Conservation (phyloP, 2,329 filamentous ascomycete genomes). For the Colletotrichum falcatum region DNA sequence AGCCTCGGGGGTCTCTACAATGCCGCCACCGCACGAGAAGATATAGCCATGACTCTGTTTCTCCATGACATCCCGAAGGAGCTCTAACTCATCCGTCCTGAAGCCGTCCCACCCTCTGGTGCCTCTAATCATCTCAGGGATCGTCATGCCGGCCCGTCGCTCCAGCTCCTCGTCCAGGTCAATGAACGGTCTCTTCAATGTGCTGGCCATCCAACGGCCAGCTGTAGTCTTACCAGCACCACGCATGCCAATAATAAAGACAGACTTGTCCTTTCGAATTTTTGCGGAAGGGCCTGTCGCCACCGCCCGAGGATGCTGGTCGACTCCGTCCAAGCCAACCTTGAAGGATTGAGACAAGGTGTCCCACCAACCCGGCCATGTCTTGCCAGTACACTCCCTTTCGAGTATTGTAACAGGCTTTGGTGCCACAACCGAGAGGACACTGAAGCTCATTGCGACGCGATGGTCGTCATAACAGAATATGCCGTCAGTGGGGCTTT, state of each 20-base stretch:
- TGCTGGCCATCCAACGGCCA: constrained; percentile 84
- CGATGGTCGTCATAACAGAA: constrained; percentile 98
- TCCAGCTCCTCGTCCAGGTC: constrained; percentile 94
- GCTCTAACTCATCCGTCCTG: constrained; percentile 79
- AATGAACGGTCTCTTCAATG: constrained; percentile 80
- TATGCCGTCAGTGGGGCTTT: constrained; percentile 73
- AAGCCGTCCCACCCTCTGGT: constrained; percentile 88
- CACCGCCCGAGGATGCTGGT: constrained; percentile 54
- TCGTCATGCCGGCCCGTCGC: constrained; percentile 76
- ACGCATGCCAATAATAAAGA: constrained; percentile 97
- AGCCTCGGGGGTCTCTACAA: constrained; percentile 88
- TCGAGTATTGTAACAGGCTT: constrained; percentile 83
- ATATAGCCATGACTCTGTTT: constrained; percentile 82
- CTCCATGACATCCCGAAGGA: constrained; percentile 79
- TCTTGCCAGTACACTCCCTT: constrained; percentile 94
- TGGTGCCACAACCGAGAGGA: constrained; percentile 80
- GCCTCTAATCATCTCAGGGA: constrained; percentile 85
- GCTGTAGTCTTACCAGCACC: constrained; percentile 97
- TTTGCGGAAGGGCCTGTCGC: constrained; percentile 42
- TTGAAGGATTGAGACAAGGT: constrained; percentile 82
- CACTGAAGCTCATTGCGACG: constrained; percentile 98
- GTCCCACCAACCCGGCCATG: constrained; percentile 99
- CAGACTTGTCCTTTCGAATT: constrained; percentile 67
- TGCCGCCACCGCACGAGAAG: constrained; percentile 93
- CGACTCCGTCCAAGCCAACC: constrained; percentile 80